Percentiles rank a stretch among this genome's conserved stretches.
Evolutionary conservation across 1,139 yeast genomes (phyloP).

Genomic region (Sugiyamaella sp.): DNA sequence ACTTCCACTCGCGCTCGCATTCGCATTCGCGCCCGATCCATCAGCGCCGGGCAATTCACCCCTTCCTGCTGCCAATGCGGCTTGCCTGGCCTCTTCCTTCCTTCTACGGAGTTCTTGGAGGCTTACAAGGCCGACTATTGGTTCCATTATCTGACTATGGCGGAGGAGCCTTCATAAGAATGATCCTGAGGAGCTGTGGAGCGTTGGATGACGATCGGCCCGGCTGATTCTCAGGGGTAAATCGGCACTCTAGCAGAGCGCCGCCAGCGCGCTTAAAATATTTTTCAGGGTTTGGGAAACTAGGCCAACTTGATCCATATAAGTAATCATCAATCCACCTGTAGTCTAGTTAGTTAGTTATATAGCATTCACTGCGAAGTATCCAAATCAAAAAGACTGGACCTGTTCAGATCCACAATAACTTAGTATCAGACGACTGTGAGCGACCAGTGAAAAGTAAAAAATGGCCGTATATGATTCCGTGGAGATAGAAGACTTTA

Average conservation of each 20-base stretch:
- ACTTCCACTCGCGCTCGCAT: neutral
- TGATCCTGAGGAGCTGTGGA: too few relatives aligned
- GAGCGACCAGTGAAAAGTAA: too few relatives aligned
- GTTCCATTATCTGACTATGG: constrained; percentile 3
- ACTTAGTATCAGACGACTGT: neutral
- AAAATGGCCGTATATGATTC: constrained; percentile 76
- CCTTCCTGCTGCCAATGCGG: neutral
- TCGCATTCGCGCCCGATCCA: neutral
- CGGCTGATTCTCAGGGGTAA: neutral
- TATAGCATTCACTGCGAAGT: too few relatives aligned
- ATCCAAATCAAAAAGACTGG: too few relatives aligned
- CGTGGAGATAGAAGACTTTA: constrained; percentile 95
- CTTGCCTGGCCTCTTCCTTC: constrained; percentile 5
- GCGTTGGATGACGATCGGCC: too few relatives aligned
- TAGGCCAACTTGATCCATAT: too few relatives aligned
- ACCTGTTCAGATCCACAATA: too few relatives aligned
- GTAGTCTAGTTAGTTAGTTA: too few relatives aligned
- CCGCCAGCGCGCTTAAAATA: neutral
- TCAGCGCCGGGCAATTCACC: neutral
- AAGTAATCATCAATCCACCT: too few relatives aligned
- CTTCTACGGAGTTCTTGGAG: constrained; percentile 1
- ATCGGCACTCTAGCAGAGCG: too few relatives aligned
- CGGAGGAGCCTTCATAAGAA: neutral
- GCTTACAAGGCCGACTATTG: constrained; percentile 13
- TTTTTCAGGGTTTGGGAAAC: constrained; percentile 4